Evolutionary conservation across 805 yeast genomes (phyloP).

Genomic region (Myxozyma melibiosi): DNA sequence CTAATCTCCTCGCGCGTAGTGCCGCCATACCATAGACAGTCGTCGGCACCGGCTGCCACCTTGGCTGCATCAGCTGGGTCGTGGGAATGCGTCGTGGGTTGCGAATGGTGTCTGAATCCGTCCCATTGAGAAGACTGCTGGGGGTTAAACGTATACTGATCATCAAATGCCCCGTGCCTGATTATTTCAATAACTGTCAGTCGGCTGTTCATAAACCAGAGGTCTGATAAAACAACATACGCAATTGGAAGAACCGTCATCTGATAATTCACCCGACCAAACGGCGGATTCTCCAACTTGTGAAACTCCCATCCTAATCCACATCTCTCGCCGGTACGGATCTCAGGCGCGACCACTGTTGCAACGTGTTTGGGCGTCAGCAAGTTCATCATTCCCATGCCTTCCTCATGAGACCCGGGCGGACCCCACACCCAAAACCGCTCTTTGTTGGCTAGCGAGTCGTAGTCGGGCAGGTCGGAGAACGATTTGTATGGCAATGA

Average conservation of each 20-base stretch:
- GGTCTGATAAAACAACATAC: not conserved
- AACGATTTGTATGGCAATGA: conserved; percentile 3
- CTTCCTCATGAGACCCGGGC: conserved; percentile 38
- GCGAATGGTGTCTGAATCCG: conserved; percentile 38
- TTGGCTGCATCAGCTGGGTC: conserved; percentile 7
- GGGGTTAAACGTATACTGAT: conserved; percentile 35
- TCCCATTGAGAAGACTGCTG: conserved; percentile 39
- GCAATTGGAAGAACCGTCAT: conserved; percentile 3
- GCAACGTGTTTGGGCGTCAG: conserved; percentile 33
- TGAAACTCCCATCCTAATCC: conserved; percentile 34
- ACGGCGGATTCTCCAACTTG: conserved; percentile 32
- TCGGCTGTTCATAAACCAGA: not conserved
- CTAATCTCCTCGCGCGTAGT: conserved; percentile 28
- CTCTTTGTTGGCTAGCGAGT: conserved; percentile 34
- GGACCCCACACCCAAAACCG: conserved; percentile 39
- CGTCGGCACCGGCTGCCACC: conserved; percentile 28
- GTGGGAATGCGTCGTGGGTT: conserved; percentile 27
- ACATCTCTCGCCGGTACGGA: conserved; percentile 33
- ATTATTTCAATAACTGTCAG: not conserved
- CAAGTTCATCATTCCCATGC: conserved; percentile 34
- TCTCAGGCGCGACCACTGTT: conserved; percentile 29
- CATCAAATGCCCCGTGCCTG: conserved; percentile 27
- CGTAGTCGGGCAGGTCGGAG: conserved; percentile 34
- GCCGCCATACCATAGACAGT: conserved; percentile 34
- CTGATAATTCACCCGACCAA: conserved; percentile 7